Conservation (phyloP, 2,329 filamentous ascomycete genomes). For the Ceratocystiopsis brevicomis region DNA sequence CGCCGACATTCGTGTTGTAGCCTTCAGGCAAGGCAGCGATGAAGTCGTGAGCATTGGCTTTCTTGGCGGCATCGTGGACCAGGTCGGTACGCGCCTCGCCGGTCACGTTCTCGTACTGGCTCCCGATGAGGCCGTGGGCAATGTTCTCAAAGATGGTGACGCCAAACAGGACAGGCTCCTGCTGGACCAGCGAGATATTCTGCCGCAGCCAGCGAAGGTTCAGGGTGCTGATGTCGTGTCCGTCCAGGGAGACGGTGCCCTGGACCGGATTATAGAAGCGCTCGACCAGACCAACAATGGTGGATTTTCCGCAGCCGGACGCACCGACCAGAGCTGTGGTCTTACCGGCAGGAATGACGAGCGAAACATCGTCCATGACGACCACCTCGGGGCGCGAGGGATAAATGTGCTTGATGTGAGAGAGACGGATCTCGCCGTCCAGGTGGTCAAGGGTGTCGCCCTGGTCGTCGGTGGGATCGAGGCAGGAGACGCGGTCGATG, state of each 20-base stretch:
- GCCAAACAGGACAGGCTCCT: constrained; percentile 80
- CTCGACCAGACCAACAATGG: constrained; percentile 81
- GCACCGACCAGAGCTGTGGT: constrained; percentile 85
- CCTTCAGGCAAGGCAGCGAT: constrained; percentile 64
- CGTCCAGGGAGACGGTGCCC: constrained; percentile 64
- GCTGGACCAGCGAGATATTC: constrained; percentile 80
- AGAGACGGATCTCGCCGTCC: constrained; percentile 61
- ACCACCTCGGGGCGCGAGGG: constrained; percentile 79
- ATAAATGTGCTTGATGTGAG: constrained; percentile 79
- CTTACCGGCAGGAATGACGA: constrained; percentile 72
- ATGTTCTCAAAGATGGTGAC: constrained; percentile 86
- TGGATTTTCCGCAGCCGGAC: constrained; percentile 87
- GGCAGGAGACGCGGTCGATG: constrained; percentile 70
- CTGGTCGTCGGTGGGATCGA: constrained; percentile 53
- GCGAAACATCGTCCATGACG: constrained; percentile 67
- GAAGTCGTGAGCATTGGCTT: constrained; percentile 90
- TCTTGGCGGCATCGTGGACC: constrained; percentile 65
- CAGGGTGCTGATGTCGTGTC: constrained; percentile 57
- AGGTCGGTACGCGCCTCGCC: constrained; percentile 51
- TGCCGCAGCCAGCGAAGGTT: constrained; percentile 85
- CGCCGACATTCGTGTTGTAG: constrained; percentile 88
- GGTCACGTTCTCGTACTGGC: constrained; percentile 47
- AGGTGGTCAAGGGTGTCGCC: constrained; percentile 59
- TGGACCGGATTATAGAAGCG: constrained; percentile 83
- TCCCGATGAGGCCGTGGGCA: constrained; percentile 74